These are phyloP conservation scores for Penicillium cataractarum DNA, from an alignment of 495 filamentous ascomycete species.

Conservation along the genomic window DNA sequence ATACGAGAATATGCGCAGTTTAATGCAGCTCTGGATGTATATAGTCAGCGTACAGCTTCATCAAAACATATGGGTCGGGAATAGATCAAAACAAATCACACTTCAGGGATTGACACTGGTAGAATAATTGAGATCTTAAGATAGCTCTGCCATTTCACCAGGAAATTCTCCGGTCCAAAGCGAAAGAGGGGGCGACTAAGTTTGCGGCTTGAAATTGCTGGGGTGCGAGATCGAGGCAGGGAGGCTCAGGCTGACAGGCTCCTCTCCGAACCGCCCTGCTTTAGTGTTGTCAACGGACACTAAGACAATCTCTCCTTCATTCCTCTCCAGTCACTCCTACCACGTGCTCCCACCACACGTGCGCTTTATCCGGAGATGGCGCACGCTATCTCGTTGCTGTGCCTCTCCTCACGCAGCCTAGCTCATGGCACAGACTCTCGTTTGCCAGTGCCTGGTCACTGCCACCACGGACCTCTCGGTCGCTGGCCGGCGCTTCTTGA, in stretches of 20 bases:
- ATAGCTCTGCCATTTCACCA: too few species aligned
- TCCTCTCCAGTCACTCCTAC: not conserved
- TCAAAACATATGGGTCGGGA: too few species aligned
- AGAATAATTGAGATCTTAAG: too few species aligned
- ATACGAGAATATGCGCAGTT: not conserved
- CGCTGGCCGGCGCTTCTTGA: not conserved
- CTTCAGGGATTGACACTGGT: too few species aligned
- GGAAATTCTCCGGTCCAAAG: not conserved
- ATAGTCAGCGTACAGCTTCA: not conserved
- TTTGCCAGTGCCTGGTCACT: not conserved
- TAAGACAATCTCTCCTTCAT: not conserved
- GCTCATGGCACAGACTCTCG: not conserved
- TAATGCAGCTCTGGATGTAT: not conserved
- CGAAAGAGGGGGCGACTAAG: not conserved
- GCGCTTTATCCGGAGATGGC: conserved; percentile 5
- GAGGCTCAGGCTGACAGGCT: not conserved
- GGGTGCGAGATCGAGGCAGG: not conserved
- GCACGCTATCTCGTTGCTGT: not conserved
- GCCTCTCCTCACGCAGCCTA: not conserved
- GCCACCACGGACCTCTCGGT: not conserved
- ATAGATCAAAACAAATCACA: too few species aligned
- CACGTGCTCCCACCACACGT: conserved; percentile 7
- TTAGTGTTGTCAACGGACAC: too few species aligned
- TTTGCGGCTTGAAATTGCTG: not conserved
- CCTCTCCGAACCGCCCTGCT: not conserved